Conservation (phyloP, 176 grass and related monocot genomes). For the maize (Zea mays) region DNA sequence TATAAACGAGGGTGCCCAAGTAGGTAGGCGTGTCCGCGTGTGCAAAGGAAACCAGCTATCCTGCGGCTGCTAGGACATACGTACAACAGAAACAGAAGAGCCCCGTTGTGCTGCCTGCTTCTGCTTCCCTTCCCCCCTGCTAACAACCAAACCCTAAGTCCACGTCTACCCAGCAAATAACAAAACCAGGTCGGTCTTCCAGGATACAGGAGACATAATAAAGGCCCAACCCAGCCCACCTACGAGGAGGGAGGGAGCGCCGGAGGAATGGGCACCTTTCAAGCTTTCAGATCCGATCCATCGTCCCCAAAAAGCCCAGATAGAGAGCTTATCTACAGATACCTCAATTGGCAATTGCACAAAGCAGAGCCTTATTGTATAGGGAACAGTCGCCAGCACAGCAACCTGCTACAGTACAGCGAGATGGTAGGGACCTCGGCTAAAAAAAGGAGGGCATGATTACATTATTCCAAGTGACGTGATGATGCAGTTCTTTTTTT, state of each 20-base stretch:
- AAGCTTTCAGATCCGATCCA: not conserved
- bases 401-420: not conserved
- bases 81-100: not conserved
- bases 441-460: not conserved
- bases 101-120: not conserved
- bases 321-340: not conserved
- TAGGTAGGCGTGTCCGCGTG: too few relatives aligned
- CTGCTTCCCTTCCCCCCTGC: not conserved
- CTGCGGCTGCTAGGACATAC: not conserved
- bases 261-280: not conserved
- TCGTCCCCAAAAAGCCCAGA: not conserved
- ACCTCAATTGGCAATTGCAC: not conserved
- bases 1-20: conserved; percentile 14
- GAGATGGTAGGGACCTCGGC: not conserved
- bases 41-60: not conserved
- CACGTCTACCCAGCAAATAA: not conserved
- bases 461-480: not conserved
- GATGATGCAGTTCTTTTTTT: not conserved
- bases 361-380: not conserved
- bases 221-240: not conserved
- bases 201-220: not conserved
- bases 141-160: not conserved
- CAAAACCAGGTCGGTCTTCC: not conserved
- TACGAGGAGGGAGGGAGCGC: too few relatives aligned
- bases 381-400: not conserved